A percentile compares a stretch with the other conserved stretches of the same genome.
These are phyloP conservation scores for Fusarium nanum DNA, from an alignment of 2,329 filamentous ascomycete species.

Conservation along the genomic window DNA sequence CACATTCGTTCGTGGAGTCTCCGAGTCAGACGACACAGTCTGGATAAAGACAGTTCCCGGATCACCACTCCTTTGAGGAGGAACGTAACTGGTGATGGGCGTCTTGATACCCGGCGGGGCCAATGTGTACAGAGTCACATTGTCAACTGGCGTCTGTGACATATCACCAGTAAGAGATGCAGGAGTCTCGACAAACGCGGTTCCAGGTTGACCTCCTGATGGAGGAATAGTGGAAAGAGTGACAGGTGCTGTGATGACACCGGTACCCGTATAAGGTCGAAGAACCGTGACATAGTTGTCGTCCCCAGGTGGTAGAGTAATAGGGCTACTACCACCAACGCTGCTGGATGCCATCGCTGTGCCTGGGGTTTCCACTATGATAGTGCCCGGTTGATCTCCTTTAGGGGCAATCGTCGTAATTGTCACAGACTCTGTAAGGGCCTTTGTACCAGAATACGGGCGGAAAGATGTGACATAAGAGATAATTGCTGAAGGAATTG, in stretches of 20 bases:
- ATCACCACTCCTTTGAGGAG: too few relatives aligned
- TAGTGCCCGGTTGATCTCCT: conserved; percentile 13
- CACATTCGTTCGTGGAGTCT: too few relatives aligned
- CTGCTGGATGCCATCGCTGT: neutral
- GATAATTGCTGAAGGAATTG: too few relatives aligned
- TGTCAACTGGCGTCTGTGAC: too few relatives aligned
- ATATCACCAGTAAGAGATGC: neutral
- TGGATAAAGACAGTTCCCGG: too few relatives aligned
- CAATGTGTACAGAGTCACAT: too few relatives aligned
- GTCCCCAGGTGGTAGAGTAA: neutral
- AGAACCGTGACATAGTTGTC: conserved; percentile 18
- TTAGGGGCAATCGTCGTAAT: neutral
- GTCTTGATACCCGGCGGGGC: too few relatives aligned
- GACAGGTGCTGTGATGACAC: conserved; percentile 3
- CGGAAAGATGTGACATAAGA: too few relatives aligned
- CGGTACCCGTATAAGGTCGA: neutral
- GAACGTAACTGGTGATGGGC: too few relatives aligned
- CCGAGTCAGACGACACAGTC: too few relatives aligned
- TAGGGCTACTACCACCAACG: neutral
- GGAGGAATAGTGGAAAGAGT: conserved; percentile 12
- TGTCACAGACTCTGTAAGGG: too few relatives aligned
- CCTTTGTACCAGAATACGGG: too few relatives aligned
- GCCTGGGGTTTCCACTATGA: conserved; percentile 17
- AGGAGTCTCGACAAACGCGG: conserved; percentile 17
- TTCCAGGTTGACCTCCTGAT: conserved; percentile 13